Percentiles rank a stretch among this genome's conserved stretches.
Evolutionary conservation across 139 green algal species (phyloP).

Genomic region (Chlorella ohadii): DNA sequence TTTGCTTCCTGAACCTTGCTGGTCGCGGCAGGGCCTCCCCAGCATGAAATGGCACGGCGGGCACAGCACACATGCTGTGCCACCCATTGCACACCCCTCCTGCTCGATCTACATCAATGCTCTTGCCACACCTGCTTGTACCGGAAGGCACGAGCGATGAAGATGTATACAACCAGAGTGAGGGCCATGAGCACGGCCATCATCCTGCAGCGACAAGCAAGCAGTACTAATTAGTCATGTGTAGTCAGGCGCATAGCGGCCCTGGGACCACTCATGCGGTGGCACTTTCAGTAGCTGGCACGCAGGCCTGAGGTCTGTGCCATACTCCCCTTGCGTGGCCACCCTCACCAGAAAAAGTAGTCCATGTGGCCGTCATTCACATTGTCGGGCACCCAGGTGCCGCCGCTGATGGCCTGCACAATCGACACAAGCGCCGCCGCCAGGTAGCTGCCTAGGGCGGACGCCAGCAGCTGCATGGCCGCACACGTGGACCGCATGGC

Average conservation of each 20-base stretch:
- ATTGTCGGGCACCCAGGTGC: constrained; percentile 31
- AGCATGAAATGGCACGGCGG: no score
- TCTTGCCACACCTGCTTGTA: constrained; percentile 8
- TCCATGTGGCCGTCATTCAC: constrained; percentile 50
- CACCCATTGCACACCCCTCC: no score
- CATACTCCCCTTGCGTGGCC: no score
- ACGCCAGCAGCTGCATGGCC: constrained; percentile 46
- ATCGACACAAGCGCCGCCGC: constrained; percentile 30
- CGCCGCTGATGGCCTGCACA: constrained; percentile 11
- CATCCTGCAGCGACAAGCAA: constrained; percentile 4
- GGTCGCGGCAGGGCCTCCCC: no score
- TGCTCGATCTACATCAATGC: no score
- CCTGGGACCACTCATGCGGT: no score
- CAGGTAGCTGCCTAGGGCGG: constrained; percentile 48
- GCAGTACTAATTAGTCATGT: not conserved
- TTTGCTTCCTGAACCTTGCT: no score
- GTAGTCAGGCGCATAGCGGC: no score
- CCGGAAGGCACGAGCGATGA: constrained; percentile 9
- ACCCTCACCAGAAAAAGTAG: constrained; percentile 42
- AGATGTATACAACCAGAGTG: constrained; percentile 13
- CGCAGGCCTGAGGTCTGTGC: no score
- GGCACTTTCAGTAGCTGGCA: no score
- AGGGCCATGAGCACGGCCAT: constrained; percentile 9
- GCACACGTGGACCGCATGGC: constrained; percentile 47
- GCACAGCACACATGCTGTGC: no score